Evolutionary conservation across 2,329 filamentous ascomycete genomes (phyloP), one percentile per base, ranked within the genome.

Genomic region (Tolypocladium ophioglossoides): DNA sequence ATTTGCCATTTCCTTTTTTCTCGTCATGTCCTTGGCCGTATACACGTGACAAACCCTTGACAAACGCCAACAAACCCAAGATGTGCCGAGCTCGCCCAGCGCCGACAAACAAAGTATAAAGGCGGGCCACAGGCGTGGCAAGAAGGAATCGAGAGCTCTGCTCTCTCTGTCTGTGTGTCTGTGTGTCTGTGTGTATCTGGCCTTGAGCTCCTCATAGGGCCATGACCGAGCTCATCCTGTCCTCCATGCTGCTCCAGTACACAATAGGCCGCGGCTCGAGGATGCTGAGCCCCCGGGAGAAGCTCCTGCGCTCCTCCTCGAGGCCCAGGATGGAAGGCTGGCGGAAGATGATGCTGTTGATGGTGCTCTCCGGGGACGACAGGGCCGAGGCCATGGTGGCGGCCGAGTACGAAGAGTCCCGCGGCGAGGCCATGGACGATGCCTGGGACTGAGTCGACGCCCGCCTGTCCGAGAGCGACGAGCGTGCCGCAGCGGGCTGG

Each of bases 171-270:
- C n/a, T n/a, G n/a, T n/a, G n/a, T 34, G 32, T 30, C 41, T n/a
- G 41, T 24, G 27, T 11, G 32, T 34, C 7, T 4, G 32, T 35
- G 34, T 16, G 34, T 16, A 6, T 18, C 14, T 18, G 35, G 2
- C 14, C 2, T 20, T 34, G 32, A 11, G 32, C 32, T 34, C 11
- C 32, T 34, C 10, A 47, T 3, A 20, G 44, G 8, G 44, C 18
- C 44, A 2, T 6, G 38, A 22, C 30, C 20, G 68, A 70, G 46
- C 72, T 70, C 64, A 84, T 81, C 52, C 80, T 74, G 70, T 84
- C 82, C 68, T 84, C 82, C 50, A 85, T 66, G 40, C 82, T 79
- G 59, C 78, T 79, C 77, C 81, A 85, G 69, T 83, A 84, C 52
- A 83, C 79, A 38, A 83, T 74, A 12, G 82, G 82, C 46, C 82